Conservation (phyloP, 2,329 filamentous ascomycete species). For the Graphilbum fragrans region DNA sequence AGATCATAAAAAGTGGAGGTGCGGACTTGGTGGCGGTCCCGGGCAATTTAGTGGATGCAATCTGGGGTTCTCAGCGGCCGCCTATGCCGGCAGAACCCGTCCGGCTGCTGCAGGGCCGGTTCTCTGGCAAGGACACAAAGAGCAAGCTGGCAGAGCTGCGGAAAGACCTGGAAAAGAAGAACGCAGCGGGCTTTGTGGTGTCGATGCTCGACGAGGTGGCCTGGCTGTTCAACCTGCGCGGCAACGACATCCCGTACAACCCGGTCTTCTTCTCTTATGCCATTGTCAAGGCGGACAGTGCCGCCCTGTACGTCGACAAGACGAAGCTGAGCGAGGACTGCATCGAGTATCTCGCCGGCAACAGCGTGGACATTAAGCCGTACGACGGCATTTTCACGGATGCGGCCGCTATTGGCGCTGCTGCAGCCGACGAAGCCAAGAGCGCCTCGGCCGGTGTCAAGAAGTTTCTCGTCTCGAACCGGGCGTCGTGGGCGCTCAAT, state of each 20-base stretch:
- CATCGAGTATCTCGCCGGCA: constrained; percentile 55
- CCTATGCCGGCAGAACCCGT: constrained; percentile 64
- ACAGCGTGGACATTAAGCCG: constrained; percentile 62
- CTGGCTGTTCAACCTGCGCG: constrained; percentile 96
- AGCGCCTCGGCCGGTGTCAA: constrained; percentile 20
- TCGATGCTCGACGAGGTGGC: constrained; percentile 95
- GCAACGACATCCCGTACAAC: constrained; percentile 93
- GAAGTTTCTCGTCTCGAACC: constrained; percentile 80
- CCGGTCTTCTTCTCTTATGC: constrained; percentile 98
- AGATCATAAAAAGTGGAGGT: constrained; percentile 77
- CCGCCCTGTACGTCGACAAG: constrained; percentile 74
- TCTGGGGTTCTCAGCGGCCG: constrained; percentile 73
- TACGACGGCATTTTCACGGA: constrained; percentile 76
- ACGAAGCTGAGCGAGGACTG: constrained; percentile 62
- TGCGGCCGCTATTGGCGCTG: constrained; percentile 50
- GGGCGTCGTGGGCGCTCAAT: constrained; percentile 85
- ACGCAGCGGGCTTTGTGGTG: constrained; percentile 74
- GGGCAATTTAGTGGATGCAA: constrained; percentile 76
- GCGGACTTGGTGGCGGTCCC: constrained; percentile 61
- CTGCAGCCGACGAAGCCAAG: constrained; percentile 5
- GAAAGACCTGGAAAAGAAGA: constrained; percentile 87
- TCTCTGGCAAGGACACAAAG: constrained; percentile 69
- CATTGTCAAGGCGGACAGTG: constrained; percentile 63
- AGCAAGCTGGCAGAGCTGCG: constrained; percentile 76
- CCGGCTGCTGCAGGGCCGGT: constrained; percentile 57